phyloP scores from a whole-genome alignment of 2,329 filamentous ascomycete genomes.

The Gaeumannomyces sp. region DNA sequence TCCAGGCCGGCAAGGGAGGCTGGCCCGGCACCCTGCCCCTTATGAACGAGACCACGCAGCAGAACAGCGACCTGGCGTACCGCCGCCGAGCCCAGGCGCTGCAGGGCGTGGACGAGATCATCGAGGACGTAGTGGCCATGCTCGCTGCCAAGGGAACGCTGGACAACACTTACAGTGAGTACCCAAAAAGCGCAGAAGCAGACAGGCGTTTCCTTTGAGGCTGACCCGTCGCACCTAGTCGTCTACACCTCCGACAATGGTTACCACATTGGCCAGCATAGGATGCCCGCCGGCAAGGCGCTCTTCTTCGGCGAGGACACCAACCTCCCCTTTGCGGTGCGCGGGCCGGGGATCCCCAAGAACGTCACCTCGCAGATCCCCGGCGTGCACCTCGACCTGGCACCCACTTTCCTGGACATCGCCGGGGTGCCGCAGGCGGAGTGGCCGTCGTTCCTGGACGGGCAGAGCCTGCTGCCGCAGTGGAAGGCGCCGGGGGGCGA shows the following conservation, averaged over 20 bases:
- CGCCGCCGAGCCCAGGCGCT: constrained; percentile 44
- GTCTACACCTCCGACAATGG: constrained; percentile 52
- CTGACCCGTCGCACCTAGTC: background rate
- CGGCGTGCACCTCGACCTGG: constrained; percentile 58
- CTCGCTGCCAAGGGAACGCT: constrained; percentile 46
- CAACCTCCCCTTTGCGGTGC: constrained; percentile 51
- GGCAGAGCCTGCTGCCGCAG: constrained; percentile 22
- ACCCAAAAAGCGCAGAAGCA: too few species aligned
- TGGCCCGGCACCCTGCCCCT: too few species aligned
- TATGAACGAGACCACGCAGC: too few species aligned
- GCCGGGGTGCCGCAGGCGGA: constrained; percentile 23
- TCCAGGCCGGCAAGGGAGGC: constrained; percentile 27
- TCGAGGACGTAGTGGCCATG: constrained; percentile 38
- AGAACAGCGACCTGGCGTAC: constrained; percentile 42
- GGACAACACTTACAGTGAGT: constrained; percentile 43
- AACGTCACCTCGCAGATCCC: constrained; percentile 34
- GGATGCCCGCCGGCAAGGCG: constrained; percentile 50
- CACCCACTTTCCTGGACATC: constrained; percentile 49
- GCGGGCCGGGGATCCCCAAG: constrained; percentile 48
- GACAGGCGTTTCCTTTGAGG: too few species aligned
- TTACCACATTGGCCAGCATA: constrained; percentile 53
- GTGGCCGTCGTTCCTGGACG: constrained; percentile 23
- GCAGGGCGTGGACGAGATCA: constrained; percentile 49
- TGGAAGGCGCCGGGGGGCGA: constrained; percentile 16
- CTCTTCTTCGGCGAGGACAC: constrained; percentile 54